A percentile compares a stretch with the other conserved stretches of the same genome.
phyloP scores from a whole-genome alignment of 306 rosid species.

The Sicyos edulis region DNA sequence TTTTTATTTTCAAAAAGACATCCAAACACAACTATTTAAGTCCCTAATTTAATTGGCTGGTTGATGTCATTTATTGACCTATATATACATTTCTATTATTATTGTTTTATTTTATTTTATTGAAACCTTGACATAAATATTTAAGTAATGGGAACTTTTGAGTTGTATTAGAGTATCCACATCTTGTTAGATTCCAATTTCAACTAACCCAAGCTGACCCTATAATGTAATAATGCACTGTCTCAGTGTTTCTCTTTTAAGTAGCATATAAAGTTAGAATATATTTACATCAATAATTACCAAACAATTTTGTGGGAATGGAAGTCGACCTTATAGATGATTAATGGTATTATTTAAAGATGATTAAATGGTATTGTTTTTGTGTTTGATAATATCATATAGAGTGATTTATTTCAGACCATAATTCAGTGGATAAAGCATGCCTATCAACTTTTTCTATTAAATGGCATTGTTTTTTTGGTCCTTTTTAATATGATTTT shows the following conservation, averaged over 20 bases:
- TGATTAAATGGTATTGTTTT: background rate
- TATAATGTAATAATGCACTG: background rate
- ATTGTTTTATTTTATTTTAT: no score
- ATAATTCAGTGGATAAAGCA: no score
- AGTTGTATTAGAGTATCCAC: background rate
- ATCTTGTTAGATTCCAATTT: background rate
- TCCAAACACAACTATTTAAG: background rate
- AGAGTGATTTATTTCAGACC: background rate
- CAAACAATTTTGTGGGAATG: background rate
- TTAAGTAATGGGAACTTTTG: background rate
- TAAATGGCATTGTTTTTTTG: no score
- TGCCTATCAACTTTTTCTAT: no score
- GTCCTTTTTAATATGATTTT: no score
- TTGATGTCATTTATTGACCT: conserved; percentile 10
- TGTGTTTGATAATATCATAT: background rate
- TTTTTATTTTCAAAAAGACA: background rate
- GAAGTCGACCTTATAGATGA: background rate
- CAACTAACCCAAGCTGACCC: background rate
- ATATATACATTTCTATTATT: no score
- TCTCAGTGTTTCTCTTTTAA: conserved; percentile 2
- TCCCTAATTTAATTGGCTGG: background rate
- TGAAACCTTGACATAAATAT: background rate
- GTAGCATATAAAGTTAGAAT: background rate
- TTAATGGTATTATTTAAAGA: background rate
- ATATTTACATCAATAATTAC: background rate